These are phyloP conservation scores for Amauroascus verrucosus DNA, from an alignment of 2,329 filamentous ascomycete genomes.

Conservation along the genomic window DNA sequence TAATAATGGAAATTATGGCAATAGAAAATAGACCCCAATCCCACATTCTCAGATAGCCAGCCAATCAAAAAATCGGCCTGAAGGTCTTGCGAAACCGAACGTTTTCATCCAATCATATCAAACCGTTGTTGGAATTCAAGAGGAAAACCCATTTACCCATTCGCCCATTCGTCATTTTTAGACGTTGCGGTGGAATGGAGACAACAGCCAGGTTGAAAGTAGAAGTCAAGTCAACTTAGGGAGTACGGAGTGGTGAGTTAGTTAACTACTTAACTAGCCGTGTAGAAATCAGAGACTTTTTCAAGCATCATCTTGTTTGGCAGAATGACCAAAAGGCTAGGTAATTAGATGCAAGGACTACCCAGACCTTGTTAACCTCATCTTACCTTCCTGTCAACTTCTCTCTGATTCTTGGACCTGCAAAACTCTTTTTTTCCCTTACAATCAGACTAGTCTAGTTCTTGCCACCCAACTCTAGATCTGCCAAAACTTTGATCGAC, in stretches of 20 bases:
- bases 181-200: too few species aligned
- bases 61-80: background rate
- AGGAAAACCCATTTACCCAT: background rate
- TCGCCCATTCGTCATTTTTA: background rate
- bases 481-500: slow-evolving; percentile 4
- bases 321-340: background rate
- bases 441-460: background rate
- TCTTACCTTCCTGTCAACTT: background rate
- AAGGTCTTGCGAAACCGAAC: too few species aligned
- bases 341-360: background rate
- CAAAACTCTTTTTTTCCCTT: background rate
- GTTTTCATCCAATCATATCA: background rate
- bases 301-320: background rate
- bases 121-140: background rate
- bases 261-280: background rate
- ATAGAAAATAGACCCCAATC: too few species aligned
- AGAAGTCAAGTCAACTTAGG: too few species aligned
- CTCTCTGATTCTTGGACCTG: background rate
- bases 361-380: background rate
- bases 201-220: too few species aligned
- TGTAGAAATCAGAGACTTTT: background rate
- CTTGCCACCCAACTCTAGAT: slow-evolving; percentile 7
- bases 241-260: background rate
- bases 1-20: too few species aligned
- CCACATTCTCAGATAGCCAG: too few species aligned